phyloP scores from a whole-genome alignment of 2,329 filamentous ascomycete genomes.

The Aureobasidium sp. region DNA sequence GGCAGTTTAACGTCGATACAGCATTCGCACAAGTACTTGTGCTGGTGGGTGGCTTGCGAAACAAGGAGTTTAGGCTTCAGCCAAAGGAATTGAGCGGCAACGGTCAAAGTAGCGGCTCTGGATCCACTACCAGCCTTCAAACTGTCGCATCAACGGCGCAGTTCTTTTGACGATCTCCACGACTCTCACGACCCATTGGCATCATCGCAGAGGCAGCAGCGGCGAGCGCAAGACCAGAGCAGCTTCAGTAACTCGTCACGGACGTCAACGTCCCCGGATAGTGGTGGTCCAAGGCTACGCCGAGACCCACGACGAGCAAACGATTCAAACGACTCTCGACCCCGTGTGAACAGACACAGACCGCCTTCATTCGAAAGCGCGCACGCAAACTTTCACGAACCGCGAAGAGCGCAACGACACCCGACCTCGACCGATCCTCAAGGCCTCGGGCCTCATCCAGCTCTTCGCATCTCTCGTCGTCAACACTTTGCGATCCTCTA shows the following conservation, averaged over 20 bases:
- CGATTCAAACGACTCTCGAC: slow-evolving; percentile 37
- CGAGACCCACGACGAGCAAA: slow-evolving; percentile 40
- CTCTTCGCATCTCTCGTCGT: slow-evolving; percentile 67
- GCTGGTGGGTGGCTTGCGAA: background rate
- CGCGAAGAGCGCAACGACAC: slow-evolving; percentile 26
- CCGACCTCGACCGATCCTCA: slow-evolving; percentile 24
- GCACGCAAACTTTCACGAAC: slow-evolving; percentile 18
- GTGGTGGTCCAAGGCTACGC: slow-evolving; percentile 44
- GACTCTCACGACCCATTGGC: slow-evolving; percentile 44
- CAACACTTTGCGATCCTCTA: slow-evolving; percentile 89
- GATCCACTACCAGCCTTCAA: slow-evolving; percentile 12
- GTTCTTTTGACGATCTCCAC: slow-evolving; percentile 39
- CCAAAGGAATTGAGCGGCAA: background rate
- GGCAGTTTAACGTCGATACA: background rate
- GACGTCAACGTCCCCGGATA: slow-evolving; percentile 48
- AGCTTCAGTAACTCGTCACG: slow-evolving; percentile 29
- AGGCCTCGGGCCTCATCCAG: slow-evolving; percentile 43
- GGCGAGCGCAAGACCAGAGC: slow-evolving; percentile 21
- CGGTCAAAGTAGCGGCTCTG: slow-evolving; percentile 15
- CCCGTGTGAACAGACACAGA: slow-evolving; percentile 31
- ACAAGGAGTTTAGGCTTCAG: slow-evolving; percentile 3
- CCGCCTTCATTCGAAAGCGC: slow-evolving; percentile 39
- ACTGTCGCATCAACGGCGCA: slow-evolving; percentile 15
- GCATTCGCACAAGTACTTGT: background rate
- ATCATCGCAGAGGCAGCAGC: slow-evolving; percentile 24